Base-by-base conservation (phyloP, 1,284 basidiomycete species). In the Omphalotus olearius region DNA sequence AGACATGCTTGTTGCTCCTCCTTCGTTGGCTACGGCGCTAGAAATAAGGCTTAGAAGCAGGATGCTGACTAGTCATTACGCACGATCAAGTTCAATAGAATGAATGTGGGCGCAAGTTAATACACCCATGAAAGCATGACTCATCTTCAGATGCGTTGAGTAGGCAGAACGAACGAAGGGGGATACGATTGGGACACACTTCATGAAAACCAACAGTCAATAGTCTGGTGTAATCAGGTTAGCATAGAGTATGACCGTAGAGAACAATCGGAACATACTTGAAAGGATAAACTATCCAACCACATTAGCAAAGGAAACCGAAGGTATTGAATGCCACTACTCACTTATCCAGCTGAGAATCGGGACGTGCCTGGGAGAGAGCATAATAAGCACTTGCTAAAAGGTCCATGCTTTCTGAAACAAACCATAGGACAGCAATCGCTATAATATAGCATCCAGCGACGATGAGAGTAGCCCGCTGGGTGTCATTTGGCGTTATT, bases 21-120 rank as follows among this genome's bases (percentile, higher is more conserved):
- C 95, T 70, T 97, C 94, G 62, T 97, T 88, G 30, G 92, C 88
- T 91, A 59, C 44, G 41, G 30, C 52, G 41, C 57, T 67, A 66
- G 54, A 65, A 46, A 56, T 57, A 28, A 20, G 25, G 7, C 7
- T 16, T 58, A 39, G 56, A 49, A 33, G 59, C 51, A 59, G 59
- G 54, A 25, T 52, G 50, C 33, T 9, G 42, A 35, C 20, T 45
- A 57, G 41, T 38, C 25, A 30, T 20, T 43, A 75, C 82, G 63
- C 67, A 86, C 87, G 88, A 69, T 91, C 87, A 13, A 93, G 78
- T 61, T 91, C 83, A 56, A 96, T 90, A 14, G 85, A 89, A 66
- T 97, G 88, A 51, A 99, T 93, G 36, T 72, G 82, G 6, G 93
- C 96, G 59, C 96, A 95, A 2, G 96, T 99, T 23, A 97, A 75